A percentile compares a stretch with the other conserved stretches of the same genome.
Conservation (phyloP, 768 basidiomycete species). For the Mycena rosella region DNA sequence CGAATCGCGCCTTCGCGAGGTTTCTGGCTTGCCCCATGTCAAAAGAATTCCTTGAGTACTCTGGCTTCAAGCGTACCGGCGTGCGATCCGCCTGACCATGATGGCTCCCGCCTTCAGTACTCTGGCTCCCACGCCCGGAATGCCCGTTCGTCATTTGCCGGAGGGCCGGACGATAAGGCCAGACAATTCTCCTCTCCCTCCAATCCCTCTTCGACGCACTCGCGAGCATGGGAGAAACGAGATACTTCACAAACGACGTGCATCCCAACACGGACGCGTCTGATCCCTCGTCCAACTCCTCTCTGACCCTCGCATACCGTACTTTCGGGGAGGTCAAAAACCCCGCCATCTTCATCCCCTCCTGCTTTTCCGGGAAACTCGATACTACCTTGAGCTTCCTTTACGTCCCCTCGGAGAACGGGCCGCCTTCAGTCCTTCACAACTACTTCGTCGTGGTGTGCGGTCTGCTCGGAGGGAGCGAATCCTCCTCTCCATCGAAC, state of each 20-base stretch:
- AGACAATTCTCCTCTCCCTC: not conserved
- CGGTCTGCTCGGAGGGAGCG: slow-evolving; percentile 27
- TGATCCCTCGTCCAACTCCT: slow-evolving; percentile 17
- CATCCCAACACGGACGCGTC: slow-evolving; percentile 15
- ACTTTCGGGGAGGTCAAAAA: slow-evolving; percentile 22
- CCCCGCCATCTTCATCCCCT: slow-evolving; percentile 30
- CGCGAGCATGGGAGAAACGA: slow-evolving; percentile 18
- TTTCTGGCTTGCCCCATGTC: too few relatives aligned
- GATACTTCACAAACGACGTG: slow-evolving; percentile 19
- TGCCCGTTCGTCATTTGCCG: not conserved
- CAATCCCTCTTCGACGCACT: not conserved
- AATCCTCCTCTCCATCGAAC: slow-evolving; percentile 35
- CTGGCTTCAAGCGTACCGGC: too few relatives aligned
- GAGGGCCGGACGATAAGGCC: not conserved
- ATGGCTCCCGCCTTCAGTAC: too few relatives aligned
- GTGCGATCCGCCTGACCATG: too few relatives aligned
- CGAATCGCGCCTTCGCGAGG: too few relatives aligned
- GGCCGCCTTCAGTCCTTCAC: slow-evolving; percentile 12
- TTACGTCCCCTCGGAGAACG: slow-evolving; percentile 15
- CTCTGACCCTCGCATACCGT: slow-evolving; percentile 32
- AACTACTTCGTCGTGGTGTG: slow-evolving; percentile 29
- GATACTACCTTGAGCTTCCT: slow-evolving; percentile 30
- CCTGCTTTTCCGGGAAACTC: slow-evolving; percentile 27
- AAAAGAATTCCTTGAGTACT: too few relatives aligned
- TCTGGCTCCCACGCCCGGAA: not conserved